A percentile compares a stretch with the other conserved stretches of the same genome.
These are phyloP conservation scores for Aegilops longissima DNA, from an alignment of 176 grass and related monocot genomes.

Conservation along the genomic window DNA sequence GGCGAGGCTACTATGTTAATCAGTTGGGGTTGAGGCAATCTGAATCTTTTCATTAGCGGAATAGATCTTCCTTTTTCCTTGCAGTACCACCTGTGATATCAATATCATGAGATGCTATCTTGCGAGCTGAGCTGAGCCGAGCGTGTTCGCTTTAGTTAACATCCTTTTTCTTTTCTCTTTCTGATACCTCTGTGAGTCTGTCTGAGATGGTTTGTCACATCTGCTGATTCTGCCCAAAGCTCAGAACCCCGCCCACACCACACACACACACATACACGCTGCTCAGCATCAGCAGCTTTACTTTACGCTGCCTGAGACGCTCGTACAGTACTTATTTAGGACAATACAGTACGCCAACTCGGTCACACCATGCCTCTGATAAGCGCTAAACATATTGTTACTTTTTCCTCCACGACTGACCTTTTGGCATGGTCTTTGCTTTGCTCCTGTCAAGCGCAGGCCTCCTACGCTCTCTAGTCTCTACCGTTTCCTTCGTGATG, in stretches of 20 bases:
- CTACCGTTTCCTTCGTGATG: background rate
- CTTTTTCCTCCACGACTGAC: background rate
- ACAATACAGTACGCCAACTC: background rate
- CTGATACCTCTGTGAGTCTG: slow-evolving; percentile 7
- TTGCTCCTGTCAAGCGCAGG: background rate
- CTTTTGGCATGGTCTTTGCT: background rate
- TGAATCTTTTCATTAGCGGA: background rate
- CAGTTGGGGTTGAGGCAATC: background rate
- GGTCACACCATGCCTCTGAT: background rate
- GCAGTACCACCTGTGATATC: too few species aligned
- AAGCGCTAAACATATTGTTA: background rate
- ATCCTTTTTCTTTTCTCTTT: slow-evolving; percentile 6
- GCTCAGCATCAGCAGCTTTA: background rate
- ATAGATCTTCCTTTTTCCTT: too few species aligned
- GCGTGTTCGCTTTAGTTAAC: slow-evolving; percentile 14
- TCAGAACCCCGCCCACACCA: background rate
- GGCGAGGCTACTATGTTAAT: background rate
- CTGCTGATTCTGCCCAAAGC: slow-evolving; percentile 36
- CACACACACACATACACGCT: background rate
- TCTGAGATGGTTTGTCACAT: slow-evolving; percentile 56
- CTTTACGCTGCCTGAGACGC: slow-evolving; percentile 24
- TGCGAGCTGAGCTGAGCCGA: slow-evolving; percentile 15
- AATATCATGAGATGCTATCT: background rate
- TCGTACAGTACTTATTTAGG: background rate
- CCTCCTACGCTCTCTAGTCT: background rate